A percentile compares a stretch with the other conserved stretches of the same genome.
Evolutionary conservation across 345 rosid genomes (phyloP).

Genomic region (Cardamine resedifolia): DNA sequence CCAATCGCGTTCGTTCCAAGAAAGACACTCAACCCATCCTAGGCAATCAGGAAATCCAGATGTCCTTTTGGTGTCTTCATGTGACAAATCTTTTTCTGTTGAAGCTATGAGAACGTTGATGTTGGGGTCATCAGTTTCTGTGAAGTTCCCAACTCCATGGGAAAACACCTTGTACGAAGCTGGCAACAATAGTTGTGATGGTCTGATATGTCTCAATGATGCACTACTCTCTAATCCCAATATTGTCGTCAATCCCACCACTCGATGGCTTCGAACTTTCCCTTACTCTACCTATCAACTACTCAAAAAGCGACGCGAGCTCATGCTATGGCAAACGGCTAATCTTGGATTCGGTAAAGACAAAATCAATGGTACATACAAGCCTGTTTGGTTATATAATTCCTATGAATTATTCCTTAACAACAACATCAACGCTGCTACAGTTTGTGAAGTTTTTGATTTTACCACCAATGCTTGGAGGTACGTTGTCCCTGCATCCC

Average conservation of each 20-base stretch:
- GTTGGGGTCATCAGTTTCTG: not conserved
- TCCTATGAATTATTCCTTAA: not conserved
- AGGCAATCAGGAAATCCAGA: not conserved
- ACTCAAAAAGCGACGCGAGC: too few relatives aligned
- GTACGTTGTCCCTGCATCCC: not conserved
- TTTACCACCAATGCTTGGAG: not conserved
- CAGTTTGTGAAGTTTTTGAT: not conserved
- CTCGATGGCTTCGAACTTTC: not conserved
- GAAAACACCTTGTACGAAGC: not conserved
- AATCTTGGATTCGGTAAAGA: conserved; percentile 15
- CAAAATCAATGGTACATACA: too few relatives aligned
- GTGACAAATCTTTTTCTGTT: too few relatives aligned
- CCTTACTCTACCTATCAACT: not conserved
- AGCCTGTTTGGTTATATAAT: conserved; percentile 19
- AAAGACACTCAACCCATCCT: not conserved
- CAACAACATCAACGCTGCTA: not conserved
- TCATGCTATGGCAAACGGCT: not conserved
- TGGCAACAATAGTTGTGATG: not conserved
- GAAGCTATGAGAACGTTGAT: not conserved
- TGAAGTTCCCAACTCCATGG: not conserved
- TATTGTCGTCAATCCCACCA: not conserved
- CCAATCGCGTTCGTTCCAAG: not conserved
- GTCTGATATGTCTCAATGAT: not conserved
- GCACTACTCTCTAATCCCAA: not conserved
- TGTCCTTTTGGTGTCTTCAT: not conserved